A percentile compares a stretch with the other conserved stretches of the same genome.
phyloP scores from a whole-genome alignment of 148 eudicot genomes.

The Rhododendron henanense region DNA sequence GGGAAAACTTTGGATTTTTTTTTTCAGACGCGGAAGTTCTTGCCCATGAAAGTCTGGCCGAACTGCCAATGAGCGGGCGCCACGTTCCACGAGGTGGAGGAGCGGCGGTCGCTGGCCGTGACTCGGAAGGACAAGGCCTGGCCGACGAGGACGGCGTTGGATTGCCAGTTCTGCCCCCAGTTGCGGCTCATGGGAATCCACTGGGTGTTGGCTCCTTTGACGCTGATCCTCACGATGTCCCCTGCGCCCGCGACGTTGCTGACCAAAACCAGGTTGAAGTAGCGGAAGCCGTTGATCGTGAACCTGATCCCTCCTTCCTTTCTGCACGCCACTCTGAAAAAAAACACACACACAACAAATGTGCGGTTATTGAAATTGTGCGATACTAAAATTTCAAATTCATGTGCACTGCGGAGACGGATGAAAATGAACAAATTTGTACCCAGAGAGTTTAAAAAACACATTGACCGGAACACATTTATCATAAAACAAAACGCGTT shows the following conservation, averaged over 20 bases:
- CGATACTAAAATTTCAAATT: neutral
- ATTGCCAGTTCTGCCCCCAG: constrained; percentile 63
- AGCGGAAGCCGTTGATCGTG: constrained; percentile 54
- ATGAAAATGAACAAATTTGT: too few relatives aligned
- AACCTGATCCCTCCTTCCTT: constrained; percentile 48
- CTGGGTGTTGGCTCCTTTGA: constrained; percentile 38
- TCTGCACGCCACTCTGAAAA: constrained; percentile 36
- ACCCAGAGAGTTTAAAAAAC: too few relatives aligned
- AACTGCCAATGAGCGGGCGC: constrained; percentile 52
- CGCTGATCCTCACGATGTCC: constrained; percentile 28
- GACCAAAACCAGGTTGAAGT: constrained; percentile 48
- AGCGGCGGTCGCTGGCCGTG: constrained; percentile 40
- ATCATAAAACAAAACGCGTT: too few relatives aligned
- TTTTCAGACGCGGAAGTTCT: constrained; percentile 34
- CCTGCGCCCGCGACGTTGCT: constrained; percentile 60
- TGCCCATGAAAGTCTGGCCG: constrained; percentile 44
- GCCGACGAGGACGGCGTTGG: constrained; percentile 34
- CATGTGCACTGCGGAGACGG: too few relatives aligned
- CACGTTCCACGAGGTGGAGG: constrained; percentile 40
- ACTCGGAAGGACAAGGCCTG: constrained; percentile 48
- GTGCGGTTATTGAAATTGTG: neutral
- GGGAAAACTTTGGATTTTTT: neutral
- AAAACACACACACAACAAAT: neutral
- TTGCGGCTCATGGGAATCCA: constrained; percentile 51
- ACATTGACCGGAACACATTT: too few relatives aligned